Percentiles rank a stretch among this genome's conserved stretches.
These are phyloP conservation scores for Corrigiola litoralis DNA, from an alignment of 179 eudicot species.

Conservation along the genomic window DNA sequence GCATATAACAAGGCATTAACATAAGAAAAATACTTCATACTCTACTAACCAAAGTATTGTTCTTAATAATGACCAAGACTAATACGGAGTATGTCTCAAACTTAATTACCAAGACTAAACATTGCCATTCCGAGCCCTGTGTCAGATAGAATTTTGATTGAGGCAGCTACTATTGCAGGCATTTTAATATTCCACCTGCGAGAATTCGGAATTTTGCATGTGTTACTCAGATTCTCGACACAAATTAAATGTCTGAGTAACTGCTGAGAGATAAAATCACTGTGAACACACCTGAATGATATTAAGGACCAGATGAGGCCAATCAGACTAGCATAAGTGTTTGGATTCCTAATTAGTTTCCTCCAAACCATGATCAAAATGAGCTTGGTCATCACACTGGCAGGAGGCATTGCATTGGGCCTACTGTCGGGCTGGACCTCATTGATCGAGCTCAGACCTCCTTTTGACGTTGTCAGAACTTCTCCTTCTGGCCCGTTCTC, in stretches of 20 bases:
- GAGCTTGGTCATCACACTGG: conserved; percentile 53
- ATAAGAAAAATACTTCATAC: neutral
- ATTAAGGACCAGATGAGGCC: conserved; percentile 45
- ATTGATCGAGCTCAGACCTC: conserved; percentile 68
- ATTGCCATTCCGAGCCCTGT: conserved; percentile 50
- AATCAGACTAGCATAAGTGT: conserved; percentile 39
- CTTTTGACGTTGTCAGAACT: conserved; percentile 65
- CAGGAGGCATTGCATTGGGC: conserved; percentile 64
- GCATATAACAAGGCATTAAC: neutral
- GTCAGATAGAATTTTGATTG: conserved; percentile 31
- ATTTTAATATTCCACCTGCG: conserved; percentile 34
- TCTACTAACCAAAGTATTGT: neutral
- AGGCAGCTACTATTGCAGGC: conserved; percentile 32
- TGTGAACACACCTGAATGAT: conserved; percentile 31
- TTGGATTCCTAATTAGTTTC: conserved; percentile 41
- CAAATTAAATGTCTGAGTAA: neutral
- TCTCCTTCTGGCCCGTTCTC: conserved; percentile 42
- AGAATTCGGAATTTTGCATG: neutral
- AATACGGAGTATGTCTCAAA: neutral
- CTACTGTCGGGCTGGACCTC: conserved; percentile 68
- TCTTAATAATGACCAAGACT: neutral
- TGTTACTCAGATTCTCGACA: neutral
- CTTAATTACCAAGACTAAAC: conserved; percentile 35
- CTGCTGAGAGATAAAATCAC: neutral
- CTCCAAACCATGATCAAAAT: conserved; percentile 43